Conservation (phyloP, 768 basidiomycete genomes). For the Phallus indusiatus region DNA sequence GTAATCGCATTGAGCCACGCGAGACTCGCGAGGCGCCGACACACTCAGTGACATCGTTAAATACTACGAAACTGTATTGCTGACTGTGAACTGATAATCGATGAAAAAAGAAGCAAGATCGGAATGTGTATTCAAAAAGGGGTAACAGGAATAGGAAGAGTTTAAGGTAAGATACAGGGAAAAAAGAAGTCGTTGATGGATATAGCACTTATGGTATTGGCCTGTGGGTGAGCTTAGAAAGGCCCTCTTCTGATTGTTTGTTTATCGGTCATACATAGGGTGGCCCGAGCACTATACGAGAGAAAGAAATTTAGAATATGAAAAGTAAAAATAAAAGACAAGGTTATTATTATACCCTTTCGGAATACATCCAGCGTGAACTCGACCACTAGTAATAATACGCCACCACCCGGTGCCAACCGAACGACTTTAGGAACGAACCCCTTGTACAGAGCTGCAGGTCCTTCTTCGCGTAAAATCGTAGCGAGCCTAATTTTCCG, state of each 20-base stretch:
- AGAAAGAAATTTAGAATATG: background rate
- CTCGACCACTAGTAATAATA: constrained; percentile 89
- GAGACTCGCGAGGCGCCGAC: background rate
- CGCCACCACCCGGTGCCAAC: constrained; percentile 91
- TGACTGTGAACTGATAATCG: background rate
- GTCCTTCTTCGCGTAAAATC: constrained; percentile 81
- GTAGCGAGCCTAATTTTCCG: constrained; percentile 39
- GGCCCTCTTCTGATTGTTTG: background rate
- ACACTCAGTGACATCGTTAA: too few relatives aligned
- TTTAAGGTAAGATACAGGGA: background rate
- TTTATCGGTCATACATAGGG: constrained; percentile 41
- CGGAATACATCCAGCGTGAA: constrained; percentile 73
- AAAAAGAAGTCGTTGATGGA: too few relatives aligned
- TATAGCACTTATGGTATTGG: too few relatives aligned
- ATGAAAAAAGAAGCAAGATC: background rate
- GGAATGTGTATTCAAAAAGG: background rate
- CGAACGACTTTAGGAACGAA: constrained; percentile 94
- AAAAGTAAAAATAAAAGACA: background rate
- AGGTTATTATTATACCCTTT: constrained; percentile 35
- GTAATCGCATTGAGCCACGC: background rate
- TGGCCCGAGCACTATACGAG: constrained; percentile 36
- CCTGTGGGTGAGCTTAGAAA: too few relatives aligned
- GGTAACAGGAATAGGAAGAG: background rate
- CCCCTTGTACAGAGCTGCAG: constrained; percentile 84
- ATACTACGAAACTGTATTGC: too few relatives aligned